Percentiles rank a stretch among this genome's conserved stretches.
Evolutionary conservation across 179 eudicot genomes (phyloP).

Genomic region (Corrigiola litoralis): DNA sequence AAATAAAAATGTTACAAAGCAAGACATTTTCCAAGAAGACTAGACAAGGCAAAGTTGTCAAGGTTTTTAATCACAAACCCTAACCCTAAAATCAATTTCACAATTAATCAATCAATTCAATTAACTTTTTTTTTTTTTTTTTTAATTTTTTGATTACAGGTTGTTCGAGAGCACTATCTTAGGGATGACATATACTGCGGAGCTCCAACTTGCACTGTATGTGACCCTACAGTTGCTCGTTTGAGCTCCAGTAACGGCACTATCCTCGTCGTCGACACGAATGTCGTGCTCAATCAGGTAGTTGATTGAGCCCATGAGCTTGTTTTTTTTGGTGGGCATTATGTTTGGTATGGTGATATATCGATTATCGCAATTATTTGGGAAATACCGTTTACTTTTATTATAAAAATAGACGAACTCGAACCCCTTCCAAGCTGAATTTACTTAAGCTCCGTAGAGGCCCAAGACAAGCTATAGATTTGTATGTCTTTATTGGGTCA

Average conservation of each 20-base stretch:
- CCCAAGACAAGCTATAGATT: too few species aligned
- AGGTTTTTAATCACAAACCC: conserved; percentile 40
- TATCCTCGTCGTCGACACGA: conserved; percentile 68
- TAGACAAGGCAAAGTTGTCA: conserved; percentile 69
- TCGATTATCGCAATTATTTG: too few species aligned
- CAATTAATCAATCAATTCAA: too few species aligned
- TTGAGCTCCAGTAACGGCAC: conserved; percentile 46
- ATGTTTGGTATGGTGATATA: not conserved
- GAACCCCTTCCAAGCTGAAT: too few species aligned
- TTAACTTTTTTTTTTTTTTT: not conserved
- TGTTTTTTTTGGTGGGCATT: not conserved
- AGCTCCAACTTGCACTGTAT: conserved; percentile 55
- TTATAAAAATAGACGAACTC: too few species aligned
- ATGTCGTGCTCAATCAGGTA: conserved; percentile 94
- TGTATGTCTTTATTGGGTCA: too few species aligned
- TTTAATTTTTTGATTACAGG: conserved; percentile 31
- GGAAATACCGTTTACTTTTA: too few species aligned
- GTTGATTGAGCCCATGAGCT: not conserved
- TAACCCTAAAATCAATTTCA: conserved; percentile 1
- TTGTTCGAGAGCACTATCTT: conserved; percentile 86
- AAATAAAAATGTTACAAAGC: conserved; percentile 64
- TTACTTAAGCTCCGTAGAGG: too few species aligned
- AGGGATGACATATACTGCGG: conserved; percentile 95
- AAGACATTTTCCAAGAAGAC: conserved; percentile 71
- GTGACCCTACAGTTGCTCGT: conserved; percentile 58